phyloP scores from a whole-genome alignment of 441 rosid species.

The Dalechampia spathulata region DNA sequence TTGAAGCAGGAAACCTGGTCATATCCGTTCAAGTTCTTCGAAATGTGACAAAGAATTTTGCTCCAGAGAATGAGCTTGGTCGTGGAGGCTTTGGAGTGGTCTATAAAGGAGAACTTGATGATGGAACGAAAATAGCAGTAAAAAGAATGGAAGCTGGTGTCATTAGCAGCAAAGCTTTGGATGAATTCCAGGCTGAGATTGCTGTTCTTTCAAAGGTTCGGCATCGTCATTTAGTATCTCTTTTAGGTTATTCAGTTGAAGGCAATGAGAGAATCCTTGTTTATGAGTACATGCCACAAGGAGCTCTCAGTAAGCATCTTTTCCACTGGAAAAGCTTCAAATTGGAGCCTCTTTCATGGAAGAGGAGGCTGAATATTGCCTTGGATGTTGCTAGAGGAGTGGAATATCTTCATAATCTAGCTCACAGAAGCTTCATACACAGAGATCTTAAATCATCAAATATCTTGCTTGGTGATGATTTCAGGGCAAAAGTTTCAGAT shows the following conservation, averaged over 20 bases:
- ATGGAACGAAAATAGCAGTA: conserved; percentile 68
- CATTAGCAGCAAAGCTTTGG: conserved; percentile 48
- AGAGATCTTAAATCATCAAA: conserved; percentile 78
- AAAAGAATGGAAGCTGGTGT: conserved; percentile 71
- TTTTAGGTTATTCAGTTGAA: conserved; percentile 56
- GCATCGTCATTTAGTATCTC: conserved; percentile 66
- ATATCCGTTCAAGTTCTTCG: conserved; percentile 72
- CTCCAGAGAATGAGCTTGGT: conserved; percentile 61
- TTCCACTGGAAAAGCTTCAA: conserved; percentile 57
- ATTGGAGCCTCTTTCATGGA: conserved; percentile 70
- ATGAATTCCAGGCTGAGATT: conserved; percentile 66
- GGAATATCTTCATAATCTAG: conserved; percentile 72
- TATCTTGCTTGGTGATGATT: conserved; percentile 69
- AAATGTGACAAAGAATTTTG: conserved; percentile 55
- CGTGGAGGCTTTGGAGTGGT: conserved; percentile 80
- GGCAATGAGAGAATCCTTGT: conserved; percentile 64
- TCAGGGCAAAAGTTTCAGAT: conserved; percentile 69
- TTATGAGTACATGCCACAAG: conserved; percentile 69
- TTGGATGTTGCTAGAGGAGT: conserved; percentile 75
- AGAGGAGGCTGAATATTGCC: conserved; percentile 56
- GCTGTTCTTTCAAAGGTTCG: conserved; percentile 69
- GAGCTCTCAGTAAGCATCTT: conserved; percentile 69
- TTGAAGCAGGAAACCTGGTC: conserved; percentile 61
- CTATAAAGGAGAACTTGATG: conserved; percentile 60
- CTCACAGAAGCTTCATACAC: conserved; percentile 71